Percentiles rank a stretch among this genome's conserved stretches.
These are phyloP conservation scores for Leccinum huronense DNA, from an alignment of 1,284 basidiomycete species.

Conservation along the genomic window DNA sequence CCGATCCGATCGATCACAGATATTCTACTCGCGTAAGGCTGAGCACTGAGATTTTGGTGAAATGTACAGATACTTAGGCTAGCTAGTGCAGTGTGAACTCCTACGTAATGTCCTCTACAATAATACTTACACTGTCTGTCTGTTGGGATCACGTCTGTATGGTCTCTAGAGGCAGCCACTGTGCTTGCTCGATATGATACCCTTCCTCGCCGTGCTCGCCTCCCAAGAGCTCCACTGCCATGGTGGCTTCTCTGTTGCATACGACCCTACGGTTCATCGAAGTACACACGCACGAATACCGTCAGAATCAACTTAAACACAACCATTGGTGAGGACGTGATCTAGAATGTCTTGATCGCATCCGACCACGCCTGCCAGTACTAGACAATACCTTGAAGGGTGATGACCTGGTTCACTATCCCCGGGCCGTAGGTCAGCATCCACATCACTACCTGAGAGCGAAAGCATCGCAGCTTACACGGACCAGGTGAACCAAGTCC, in stretches of 20 bases:
- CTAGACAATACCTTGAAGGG: conserved; percentile 50
- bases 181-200: too few species aligned
- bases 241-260: conserved; percentile 36
- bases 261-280: conserved; percentile 56
- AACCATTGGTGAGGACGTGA: conserved; percentile 60
- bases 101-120: too few species aligned
- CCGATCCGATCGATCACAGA: too few species aligned
- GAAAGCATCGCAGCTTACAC: conserved; percentile 39
- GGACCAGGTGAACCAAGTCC: conserved; percentile 49
- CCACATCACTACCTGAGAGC: background rate
- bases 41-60: too few species aligned
- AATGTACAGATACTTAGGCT: too few species aligned
- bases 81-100: too few species aligned
- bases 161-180: too few species aligned
- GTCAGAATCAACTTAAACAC: conserved; percentile 56
- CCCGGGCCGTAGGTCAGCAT: conserved; percentile 1
- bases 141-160: too few species aligned
- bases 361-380: conserved; percentile 58
- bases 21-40: too few species aligned
- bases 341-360: conserved; percentile 71
- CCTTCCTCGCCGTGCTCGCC: background rate
- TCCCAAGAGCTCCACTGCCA: conserved; percentile 20
- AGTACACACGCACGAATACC: conserved; percentile 60
- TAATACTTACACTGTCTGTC: too few species aligned
- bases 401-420: conserved; percentile 42